A percentile compares a stretch with the other conserved stretches of the same genome.
phyloP scores from a whole-genome alignment of 148 eudicot genomes.

The Arctostaphylos glauca region DNA sequence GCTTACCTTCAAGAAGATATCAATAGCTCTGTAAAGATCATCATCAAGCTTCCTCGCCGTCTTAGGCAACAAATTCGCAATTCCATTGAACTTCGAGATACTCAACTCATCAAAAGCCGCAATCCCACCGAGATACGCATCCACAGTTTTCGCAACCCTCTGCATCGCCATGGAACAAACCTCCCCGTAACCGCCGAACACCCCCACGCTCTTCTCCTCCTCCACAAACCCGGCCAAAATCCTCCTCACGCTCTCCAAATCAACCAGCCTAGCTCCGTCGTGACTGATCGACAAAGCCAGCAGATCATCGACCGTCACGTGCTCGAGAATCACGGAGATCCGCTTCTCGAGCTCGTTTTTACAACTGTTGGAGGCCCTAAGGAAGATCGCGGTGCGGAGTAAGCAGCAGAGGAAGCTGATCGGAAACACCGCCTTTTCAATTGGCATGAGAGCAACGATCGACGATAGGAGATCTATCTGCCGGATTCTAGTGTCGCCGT shows the following conservation, averaged over 20 bases:
- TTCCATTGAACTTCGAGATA: conserved; percentile 89
- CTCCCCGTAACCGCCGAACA: conserved; percentile 71
- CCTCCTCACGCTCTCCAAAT: conserved; percentile 83
- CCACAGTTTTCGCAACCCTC: conserved; percentile 80
- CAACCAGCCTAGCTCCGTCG: conserved; percentile 77
- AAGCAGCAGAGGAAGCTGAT: conserved; percentile 76
- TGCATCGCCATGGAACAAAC: conserved; percentile 59
- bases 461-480: conserved; percentile 55
- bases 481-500: too few relatives aligned
- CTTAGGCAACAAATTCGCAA: conserved; percentile 85
- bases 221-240: conserved; percentile 69
- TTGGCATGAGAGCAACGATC: conserved; percentile 59
- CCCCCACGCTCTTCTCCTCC: conserved; percentile 82
- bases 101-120: conserved; percentile 63
- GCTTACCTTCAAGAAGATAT: conserved; percentile 74
- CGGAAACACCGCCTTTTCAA: conserved; percentile 71
- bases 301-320: conserved; percentile 77
- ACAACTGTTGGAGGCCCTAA: conserved; percentile 41
- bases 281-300: conserved; percentile 58
- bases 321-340: conserved; percentile 64
- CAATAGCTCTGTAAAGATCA: conserved; percentile 86
- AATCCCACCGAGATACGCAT: conserved; percentile 77
- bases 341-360: conserved; percentile 79
- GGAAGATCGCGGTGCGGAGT: conserved; percentile 65
- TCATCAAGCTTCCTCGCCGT: conserved; percentile 73